Percentiles rank a stretch among this genome's conserved stretches.
phyloP scores from a whole-genome alignment of 2,329 filamentous ascomycete species.

The Tolypocladium nubicola region DNA sequence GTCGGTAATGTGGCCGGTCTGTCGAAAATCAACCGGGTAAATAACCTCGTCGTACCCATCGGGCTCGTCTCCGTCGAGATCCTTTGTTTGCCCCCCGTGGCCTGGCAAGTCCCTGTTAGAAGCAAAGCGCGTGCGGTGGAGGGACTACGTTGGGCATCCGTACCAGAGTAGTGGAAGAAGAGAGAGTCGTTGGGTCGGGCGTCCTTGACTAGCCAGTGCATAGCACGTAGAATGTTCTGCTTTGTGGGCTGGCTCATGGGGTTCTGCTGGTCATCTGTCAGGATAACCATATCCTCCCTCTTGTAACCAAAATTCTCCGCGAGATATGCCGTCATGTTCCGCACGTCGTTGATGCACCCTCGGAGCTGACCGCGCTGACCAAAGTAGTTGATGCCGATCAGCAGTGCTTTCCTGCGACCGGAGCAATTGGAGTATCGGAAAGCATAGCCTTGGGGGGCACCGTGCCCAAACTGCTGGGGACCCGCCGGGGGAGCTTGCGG shows the following conservation, averaged over 20 bases:
- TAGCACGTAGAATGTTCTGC: constrained; percentile 85
- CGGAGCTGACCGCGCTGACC: constrained; percentile 80
- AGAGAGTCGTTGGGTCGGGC: constrained; percentile 85
- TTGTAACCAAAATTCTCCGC: constrained; percentile 86
- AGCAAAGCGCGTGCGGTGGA: background rate
- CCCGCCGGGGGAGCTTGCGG: constrained; percentile 57
- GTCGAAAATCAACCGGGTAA: constrained; percentile 72
- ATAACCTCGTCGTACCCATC: constrained; percentile 79
- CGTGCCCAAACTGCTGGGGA: constrained; percentile 66
- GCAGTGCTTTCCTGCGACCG: constrained; percentile 74
- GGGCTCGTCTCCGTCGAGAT: constrained; percentile 69
- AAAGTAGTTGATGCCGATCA: constrained; percentile 97
- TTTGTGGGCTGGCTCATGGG: constrained; percentile 96
- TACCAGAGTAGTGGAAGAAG: constrained; percentile 95
- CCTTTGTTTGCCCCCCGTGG: constrained; percentile 72
- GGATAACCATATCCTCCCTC: constrained; percentile 90
- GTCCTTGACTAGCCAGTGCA: constrained; percentile 97
- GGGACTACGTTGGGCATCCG: constrained; percentile 13
- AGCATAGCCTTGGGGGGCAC: constrained; percentile 68
- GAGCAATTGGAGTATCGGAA: constrained; percentile 92
- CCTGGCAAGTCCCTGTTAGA: constrained; percentile 28
- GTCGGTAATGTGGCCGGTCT: constrained; percentile 72
- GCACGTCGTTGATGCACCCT: constrained; percentile 94
- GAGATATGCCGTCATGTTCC: constrained; percentile 90
- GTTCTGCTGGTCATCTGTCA: constrained; percentile 95